Conservation (phyloP, 768 basidiomycete species). For the Tricholoma sp. region DNA sequence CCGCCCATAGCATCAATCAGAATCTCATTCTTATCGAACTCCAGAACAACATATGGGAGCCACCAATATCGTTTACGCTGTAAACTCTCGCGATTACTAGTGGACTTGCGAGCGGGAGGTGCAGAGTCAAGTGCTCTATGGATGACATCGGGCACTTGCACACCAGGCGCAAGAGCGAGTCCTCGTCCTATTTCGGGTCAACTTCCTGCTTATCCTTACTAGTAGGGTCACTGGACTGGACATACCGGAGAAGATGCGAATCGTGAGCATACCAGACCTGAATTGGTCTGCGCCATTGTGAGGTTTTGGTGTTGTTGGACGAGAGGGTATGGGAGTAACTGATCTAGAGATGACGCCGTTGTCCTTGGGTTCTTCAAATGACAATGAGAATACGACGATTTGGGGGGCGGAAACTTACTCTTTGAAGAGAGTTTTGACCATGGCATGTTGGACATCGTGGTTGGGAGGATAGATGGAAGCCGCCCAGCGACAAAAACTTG, state of each 20-base stretch:
- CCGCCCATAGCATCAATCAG: conserved; percentile 94
- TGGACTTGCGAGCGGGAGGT: conserved; percentile 48
- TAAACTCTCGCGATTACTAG: conserved; percentile 82
- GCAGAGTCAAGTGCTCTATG: conserved; percentile 70
- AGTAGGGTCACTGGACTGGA: conserved; percentile 12
- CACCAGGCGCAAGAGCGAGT: conserved; percentile 72
- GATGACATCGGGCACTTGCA: conserved; percentile 78
- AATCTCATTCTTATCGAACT: conserved; percentile 97
- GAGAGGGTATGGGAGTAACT: conserved; percentile 75
- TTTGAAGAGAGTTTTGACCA: conserved; percentile 45
- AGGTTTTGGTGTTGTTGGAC: conserved; percentile 73
- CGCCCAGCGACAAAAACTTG: conserved; percentile 11
- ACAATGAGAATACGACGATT: neutral
- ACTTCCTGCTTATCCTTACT: neutral
- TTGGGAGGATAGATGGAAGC: neutral
- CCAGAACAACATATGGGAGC: conserved; percentile 96
- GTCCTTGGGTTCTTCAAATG: conserved; percentile 56
- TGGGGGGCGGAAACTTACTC: conserved; percentile 27
- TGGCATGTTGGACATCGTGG: conserved; percentile 36
- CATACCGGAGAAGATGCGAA: conserved; percentile 90
- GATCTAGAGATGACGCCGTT: conserved; percentile 72
- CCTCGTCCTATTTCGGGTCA: conserved; percentile 54
- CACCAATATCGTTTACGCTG: conserved; percentile 94
- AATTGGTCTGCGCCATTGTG: conserved; percentile 55
- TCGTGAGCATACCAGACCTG: conserved; percentile 88